phyloP scores from a whole-genome alignment of 129 eudicot genomes.

The Artemisia tridentata region DNA sequence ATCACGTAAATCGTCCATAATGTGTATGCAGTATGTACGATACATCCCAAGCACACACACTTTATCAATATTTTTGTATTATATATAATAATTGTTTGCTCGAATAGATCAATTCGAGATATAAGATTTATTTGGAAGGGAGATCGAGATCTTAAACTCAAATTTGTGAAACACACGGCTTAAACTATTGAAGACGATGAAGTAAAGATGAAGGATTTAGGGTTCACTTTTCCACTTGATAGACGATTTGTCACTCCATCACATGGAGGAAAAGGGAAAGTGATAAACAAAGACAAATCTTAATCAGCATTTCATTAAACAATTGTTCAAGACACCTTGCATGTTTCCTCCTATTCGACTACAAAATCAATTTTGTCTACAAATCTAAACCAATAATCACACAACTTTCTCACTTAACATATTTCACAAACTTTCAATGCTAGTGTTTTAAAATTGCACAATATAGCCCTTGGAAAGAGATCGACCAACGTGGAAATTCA shows the following conservation, averaged over 20 bases:
- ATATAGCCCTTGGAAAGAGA: background rate
- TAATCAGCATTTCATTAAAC: conserved; percentile 8
- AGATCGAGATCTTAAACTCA: too few relatives aligned
- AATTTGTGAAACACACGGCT: background rate
- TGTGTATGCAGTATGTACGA: background rate
- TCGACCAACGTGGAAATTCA: background rate
- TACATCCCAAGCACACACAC: background rate
- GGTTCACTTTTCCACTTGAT: conserved; percentile 34
- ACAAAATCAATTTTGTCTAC: conserved; percentile 21
- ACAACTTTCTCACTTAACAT: conserved; percentile 1
- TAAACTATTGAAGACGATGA: conserved; percentile 17
- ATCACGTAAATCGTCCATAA: background rate
- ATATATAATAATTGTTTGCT: too few relatives aligned
- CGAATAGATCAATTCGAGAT: too few relatives aligned
- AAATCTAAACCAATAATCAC: conserved; percentile 10
- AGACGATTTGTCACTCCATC: conserved; percentile 38
- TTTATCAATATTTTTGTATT: too few relatives aligned
- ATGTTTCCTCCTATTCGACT: conserved; percentile 23
- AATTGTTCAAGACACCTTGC: conserved; percentile 10
- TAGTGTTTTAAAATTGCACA: background rate
- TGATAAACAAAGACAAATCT: conserved; percentile 34
- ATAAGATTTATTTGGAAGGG: too few relatives aligned
- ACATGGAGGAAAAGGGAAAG: conserved; percentile 34
- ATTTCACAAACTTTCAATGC: background rate
- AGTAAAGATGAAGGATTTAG: conserved; percentile 37